These are phyloP conservation scores for Colletotrichum sp. DNA, from an alignment of 2,329 filamentous ascomycete species.

Conservation along the genomic window DNA sequence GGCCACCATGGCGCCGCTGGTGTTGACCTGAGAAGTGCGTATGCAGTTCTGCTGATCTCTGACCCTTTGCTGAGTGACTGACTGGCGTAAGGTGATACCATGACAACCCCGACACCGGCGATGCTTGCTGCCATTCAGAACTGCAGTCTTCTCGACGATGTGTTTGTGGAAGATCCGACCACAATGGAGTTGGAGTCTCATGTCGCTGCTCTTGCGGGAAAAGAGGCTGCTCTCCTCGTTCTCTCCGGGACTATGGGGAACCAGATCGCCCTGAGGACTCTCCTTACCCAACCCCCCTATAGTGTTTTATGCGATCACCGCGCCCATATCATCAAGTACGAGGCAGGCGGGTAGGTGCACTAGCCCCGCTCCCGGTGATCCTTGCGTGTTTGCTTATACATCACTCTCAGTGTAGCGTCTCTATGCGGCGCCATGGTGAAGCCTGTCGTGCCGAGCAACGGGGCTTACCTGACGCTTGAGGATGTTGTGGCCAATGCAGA, in stretches of 20 bases:
- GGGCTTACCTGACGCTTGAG: slow-evolving; percentile 75
- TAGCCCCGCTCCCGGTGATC: not conserved
- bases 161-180: slow-evolving; percentile 79
- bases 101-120: slow-evolving; percentile 76
- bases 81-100: slow-evolving; percentile 49
- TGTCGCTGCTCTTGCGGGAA: slow-evolving; percentile 74
- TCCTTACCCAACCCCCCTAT: slow-evolving; percentile 81
- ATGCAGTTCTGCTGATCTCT: not conserved
- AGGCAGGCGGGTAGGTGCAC: slow-evolving; percentile 61
- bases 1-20: slow-evolving; percentile 41
- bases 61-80: not conserved
- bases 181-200: slow-evolving; percentile 79
- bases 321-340: slow-evolving; percentile 75
- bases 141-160: slow-evolving; percentile 82
- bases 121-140: slow-evolving; percentile 83
- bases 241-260: slow-evolving; percentile 95
- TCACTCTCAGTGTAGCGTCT: slow-evolving; percentile 65
- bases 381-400: not conserved
- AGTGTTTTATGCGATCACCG: slow-evolving; percentile 80
- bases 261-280: slow-evolving; percentile 80
- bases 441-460: slow-evolving; percentile 72
- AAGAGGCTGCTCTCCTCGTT: slow-evolving; percentile 80
- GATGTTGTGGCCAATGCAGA: slow-evolving; percentile 73
- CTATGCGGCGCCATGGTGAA: slow-evolving; percentile 75
- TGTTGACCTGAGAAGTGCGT: slow-evolving; percentile 45